Evolutionary conservation across 208 protist genomes (phyloP), one percentile per base, ranked within the genome.

Genomic region (Leishmania lainsoni): DNA sequence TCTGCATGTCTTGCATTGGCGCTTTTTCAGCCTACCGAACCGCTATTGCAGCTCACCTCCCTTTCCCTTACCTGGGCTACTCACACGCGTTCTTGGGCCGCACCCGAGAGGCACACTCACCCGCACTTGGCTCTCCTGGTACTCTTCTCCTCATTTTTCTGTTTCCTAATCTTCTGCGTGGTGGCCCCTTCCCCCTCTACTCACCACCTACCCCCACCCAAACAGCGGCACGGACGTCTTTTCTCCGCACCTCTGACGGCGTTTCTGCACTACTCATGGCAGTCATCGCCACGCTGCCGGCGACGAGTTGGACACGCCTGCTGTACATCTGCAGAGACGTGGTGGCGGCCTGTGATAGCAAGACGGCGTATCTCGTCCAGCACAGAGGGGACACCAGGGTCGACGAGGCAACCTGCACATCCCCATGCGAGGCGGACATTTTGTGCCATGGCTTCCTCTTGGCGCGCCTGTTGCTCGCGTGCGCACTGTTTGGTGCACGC

Each of bases 371-470:
- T 74, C 32, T 93, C 65, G 65, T 87, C 9, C 78, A 80, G 29
- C 58, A 76, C 48, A 68, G 49, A 9, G 85, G 35, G 0, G 66
- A 81, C 49, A 54, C 2, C 9, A 69, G 79, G 10, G 66, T 79
- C 26, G 69, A 79, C 5, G 69, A 83, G 52, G 75, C 72, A 1
- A 79, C 80, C 51, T 88, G 88, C 59, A 80, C 56, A 12, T 76
- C 87, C 22, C 87, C 85, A 3, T 58, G 76, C 10, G 87, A 85
- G 56, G 88, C 83, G 0, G 65, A 75, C 48, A 49, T 49, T 92
- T 84, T 52, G 86, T 86, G 70, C 87, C 90, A 65, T 92, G 90
- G 90, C 76, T 90, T 35, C 76, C 87, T 9, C 86, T 83, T 12
- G 90, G 82, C 17, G 78, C 54, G 0, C 65, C 78, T 20, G 42